Percentiles rank a stretch among this genome's conserved stretches.
Conservation (phyloP, 768 basidiomycete genomes). For the Calvatia gigantea region DNA sequence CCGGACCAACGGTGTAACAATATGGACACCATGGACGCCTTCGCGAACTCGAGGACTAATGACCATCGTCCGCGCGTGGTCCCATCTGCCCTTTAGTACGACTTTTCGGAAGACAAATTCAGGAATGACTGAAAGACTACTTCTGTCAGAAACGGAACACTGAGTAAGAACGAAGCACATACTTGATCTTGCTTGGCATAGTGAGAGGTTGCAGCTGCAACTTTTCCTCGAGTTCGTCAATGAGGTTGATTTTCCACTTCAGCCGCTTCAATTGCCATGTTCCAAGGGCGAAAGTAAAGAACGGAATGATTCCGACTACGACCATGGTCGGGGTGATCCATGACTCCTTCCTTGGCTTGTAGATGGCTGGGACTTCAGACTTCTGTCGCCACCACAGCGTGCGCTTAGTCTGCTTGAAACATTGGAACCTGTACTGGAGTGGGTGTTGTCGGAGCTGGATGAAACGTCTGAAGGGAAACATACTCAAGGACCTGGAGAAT, state of each 20-base stretch:
- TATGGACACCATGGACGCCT: constrained; percentile 82
- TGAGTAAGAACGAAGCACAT: constrained; percentile 22
- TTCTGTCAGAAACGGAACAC: neutral
- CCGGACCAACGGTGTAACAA: constrained; percentile 84
- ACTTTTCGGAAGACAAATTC: constrained; percentile 92
- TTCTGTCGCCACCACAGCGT: constrained; percentile 13
- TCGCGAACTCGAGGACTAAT: constrained; percentile 86
- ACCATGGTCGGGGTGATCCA: constrained; percentile 70
- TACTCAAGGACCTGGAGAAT: constrained; percentile 1
- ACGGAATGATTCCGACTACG: constrained; percentile 79
- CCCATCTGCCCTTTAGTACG: constrained; percentile 71
- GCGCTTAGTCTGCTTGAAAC: constrained; percentile 11
- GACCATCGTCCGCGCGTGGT: constrained; percentile 73
- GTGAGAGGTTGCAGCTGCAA: constrained; percentile 72
- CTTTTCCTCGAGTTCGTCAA: constrained; percentile 92
- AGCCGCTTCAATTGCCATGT: constrained; percentile 93
- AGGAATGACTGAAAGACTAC: constrained; percentile 66
- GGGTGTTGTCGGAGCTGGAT: neutral
- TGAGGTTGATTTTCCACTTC: constrained; percentile 92
- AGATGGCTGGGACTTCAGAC: constrained; percentile 41
- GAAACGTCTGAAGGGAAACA: constrained; percentile 1
- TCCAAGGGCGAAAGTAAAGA: constrained; percentile 88
- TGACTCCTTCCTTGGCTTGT: constrained; percentile 55
- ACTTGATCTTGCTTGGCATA: constrained; percentile 89
- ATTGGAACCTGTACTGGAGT: constrained; percentile 2